These are phyloP conservation scores for Chaetomiaceae sp. DNA, from an alignment of 2,329 filamentous ascomycete species.

Conservation along the genomic window DNA sequence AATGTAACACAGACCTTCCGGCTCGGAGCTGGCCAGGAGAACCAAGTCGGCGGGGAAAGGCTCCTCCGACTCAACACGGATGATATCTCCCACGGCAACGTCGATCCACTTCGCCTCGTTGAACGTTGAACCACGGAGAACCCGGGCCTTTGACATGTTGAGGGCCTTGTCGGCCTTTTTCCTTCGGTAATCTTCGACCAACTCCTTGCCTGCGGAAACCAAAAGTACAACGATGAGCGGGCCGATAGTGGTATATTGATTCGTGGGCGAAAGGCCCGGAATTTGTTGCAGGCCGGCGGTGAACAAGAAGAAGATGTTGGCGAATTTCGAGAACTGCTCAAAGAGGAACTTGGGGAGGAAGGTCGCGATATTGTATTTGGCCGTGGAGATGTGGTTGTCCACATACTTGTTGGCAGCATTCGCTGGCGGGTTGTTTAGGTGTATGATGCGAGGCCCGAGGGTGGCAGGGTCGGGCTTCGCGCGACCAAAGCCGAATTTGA, in stretches of 20 bases:
- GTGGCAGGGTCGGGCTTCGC: constrained; percentile 83
- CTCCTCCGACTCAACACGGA: constrained; percentile 89
- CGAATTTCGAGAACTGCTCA: constrained; percentile 98
- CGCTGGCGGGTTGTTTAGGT: constrained; percentile 92
- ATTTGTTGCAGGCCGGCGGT: constrained; percentile 93
- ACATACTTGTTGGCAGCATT: constrained; percentile 86
- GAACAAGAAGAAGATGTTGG: constrained; percentile 98
- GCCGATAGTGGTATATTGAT: constrained; percentile 91
- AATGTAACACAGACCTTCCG: constrained; percentile 96
- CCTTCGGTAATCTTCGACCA: constrained; percentile 87
- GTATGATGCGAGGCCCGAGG: constrained; percentile 83
- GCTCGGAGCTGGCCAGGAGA: constrained; percentile 87
- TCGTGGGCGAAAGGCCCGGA: constrained; percentile 88
- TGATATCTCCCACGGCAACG: constrained; percentile 83
- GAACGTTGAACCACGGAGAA: constrained; percentile 78
- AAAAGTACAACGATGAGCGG: constrained; percentile 84
- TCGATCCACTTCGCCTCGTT: constrained; percentile 89
- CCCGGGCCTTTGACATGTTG: constrained; percentile 79
- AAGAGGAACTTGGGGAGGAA: constrained; percentile 96
- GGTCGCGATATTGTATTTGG: constrained; percentile 91
- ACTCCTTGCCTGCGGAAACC: constrained; percentile 93
- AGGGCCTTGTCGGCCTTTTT: constrained; percentile 79
- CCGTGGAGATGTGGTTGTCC: constrained; percentile 94
- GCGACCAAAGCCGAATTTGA: constrained; percentile 88
- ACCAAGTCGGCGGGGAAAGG: constrained; percentile 93